Evolutionary conservation across 179 eudicot genomes (phyloP).

Genomic region (Beta corolliflora): DNA sequence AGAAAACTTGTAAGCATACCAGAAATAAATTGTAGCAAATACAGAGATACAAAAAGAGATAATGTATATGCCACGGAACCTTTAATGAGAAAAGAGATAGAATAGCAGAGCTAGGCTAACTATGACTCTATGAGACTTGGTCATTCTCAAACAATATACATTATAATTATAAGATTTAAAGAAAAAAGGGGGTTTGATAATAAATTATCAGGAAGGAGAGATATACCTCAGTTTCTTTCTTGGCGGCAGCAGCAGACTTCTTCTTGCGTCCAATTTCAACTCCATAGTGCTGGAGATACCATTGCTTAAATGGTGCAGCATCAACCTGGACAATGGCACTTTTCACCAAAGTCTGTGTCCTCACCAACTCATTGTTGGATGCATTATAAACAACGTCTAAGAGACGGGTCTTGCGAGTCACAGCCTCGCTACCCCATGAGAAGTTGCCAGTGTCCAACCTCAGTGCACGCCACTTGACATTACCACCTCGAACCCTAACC

Average conservation of each 20-base stretch:
- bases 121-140: neutral
- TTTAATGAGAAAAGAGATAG: neutral
- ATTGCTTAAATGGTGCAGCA: constrained; percentile 60
- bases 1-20: too few relatives aligned
- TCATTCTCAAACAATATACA: neutral
- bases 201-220: neutral
- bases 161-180: neutral
- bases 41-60: too few relatives aligned
- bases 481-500: constrained; percentile 54
- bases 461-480: constrained; percentile 56
- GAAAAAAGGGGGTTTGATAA: neutral
- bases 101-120: neutral
- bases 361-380: constrained; percentile 55
- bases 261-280: constrained; percentile 53
- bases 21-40: neutral
- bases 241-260: constrained; percentile 43
- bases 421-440: constrained; percentile 58
- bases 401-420: constrained; percentile 49
- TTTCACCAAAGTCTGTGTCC: constrained; percentile 59
- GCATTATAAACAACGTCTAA: constrained; percentile 56
- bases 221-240: constrained; percentile 46
- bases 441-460: constrained; percentile 52
- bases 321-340: constrained; percentile 62
- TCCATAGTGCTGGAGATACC: constrained; percentile 53
- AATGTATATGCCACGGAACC: too few relatives aligned